Conservation (phyloP, 345 rosid species). For the Aquilaria malaccensis region DNA sequence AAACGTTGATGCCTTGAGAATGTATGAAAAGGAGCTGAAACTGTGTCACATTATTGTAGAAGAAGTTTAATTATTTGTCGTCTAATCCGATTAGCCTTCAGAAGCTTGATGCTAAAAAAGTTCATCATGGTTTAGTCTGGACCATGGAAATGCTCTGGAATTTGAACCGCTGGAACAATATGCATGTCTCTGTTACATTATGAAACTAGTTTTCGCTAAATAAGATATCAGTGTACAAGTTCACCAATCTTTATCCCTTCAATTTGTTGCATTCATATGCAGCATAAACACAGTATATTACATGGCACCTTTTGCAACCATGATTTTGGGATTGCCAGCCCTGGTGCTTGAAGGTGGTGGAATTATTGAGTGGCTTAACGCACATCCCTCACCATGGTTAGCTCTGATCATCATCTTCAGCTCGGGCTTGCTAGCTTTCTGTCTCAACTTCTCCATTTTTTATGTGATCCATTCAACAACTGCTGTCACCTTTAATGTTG, state of each 20-base stretch:
- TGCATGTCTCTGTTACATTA: too few relatives aligned
- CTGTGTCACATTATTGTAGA: too few relatives aligned
- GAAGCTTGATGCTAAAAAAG: too few relatives aligned
- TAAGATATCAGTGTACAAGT: neutral
- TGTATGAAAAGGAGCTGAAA: too few relatives aligned
- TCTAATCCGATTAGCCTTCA: too few relatives aligned
- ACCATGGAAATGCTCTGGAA: too few relatives aligned
- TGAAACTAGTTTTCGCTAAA: too few relatives aligned
- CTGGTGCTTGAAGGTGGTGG: conserved; percentile 88
- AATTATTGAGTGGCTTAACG: conserved; percentile 62
- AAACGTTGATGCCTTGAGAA: too few relatives aligned
- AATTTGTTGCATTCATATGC: conserved; percentile 4
- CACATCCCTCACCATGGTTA: conserved; percentile 44
- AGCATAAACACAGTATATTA: conserved; percentile 99
- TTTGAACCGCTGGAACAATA: too few relatives aligned
- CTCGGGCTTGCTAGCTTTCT: conserved; percentile 94
- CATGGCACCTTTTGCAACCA: conserved; percentile 98
- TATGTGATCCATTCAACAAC: conserved; percentile 98
- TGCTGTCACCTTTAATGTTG: conserved; percentile 97
- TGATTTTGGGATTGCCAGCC: conserved; percentile 89
- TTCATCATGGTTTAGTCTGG: too few relatives aligned
- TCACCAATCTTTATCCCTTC: conserved; percentile 11
- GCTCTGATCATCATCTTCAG: conserved; percentile 73
- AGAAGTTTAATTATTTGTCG: too few relatives aligned
- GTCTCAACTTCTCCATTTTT: conserved; percentile 96